Base-by-base conservation (phyloP, 352 stramenopile genomes). In the Elongisporangium prolatum region DNA sequence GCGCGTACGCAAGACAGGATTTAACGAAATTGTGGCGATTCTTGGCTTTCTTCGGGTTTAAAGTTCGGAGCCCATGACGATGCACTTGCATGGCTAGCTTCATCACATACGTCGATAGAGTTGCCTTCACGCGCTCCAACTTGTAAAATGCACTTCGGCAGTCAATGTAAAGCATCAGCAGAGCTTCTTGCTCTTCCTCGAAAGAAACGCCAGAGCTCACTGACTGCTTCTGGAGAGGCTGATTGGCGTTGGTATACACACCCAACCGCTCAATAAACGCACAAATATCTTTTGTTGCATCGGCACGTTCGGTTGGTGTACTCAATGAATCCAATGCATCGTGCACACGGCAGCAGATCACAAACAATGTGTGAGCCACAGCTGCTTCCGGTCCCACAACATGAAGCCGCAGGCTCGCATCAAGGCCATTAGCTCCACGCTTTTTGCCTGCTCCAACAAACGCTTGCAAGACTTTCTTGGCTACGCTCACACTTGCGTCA, bases 131-230 rank as follows among this genome's bases (percentile, higher is more conserved):
- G 9, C 54, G 60, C 48, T 96, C 88, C 9, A 97, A 64, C 58
- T 96, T 96, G 73, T 88, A 91, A 57, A 97, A 97, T 1, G 77
- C 76, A 16, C 82, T 81, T 25, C 90, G 84, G 48, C 84, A 95
- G 48, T 96, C 87, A 13, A 91, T 91, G 63, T 96, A 96, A 16
- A 96, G 67, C 71, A 89, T 82, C 20, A 97, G 61, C 21, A 97
- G 61, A 20, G 80, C 82, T 48, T 96, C 88, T 52, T 93, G 69
- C 21, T 95, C 84, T 40, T 91, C 80, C 17, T 88, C 72, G 4
- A 40, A 9, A 40, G 28, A 40, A 14, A 5, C 28, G 1, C 28
- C 28, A 13, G 28, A 40, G 8, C 4, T 40, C 1, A 40, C 28
- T 40, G 28, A 40, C 8, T 40, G 4, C 28, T 40, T 8, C 28